phyloP scores from a whole-genome alignment of 805 yeast species.

The Wickerhamomyces xylosicus region DNA sequence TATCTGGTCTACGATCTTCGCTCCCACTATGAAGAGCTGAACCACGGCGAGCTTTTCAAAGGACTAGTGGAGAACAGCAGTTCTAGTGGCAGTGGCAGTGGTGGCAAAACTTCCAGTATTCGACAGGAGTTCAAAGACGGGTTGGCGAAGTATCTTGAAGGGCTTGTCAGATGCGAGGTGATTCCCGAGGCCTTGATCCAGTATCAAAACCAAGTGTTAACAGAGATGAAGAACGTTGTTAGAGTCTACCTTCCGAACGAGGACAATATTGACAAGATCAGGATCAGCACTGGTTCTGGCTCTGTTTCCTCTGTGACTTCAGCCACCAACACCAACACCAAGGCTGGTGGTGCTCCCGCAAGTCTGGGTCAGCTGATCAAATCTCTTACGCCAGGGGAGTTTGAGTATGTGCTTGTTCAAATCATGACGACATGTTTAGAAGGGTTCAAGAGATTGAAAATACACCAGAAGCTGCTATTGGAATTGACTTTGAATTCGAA shows the following conservation, averaged over 20 bases:
- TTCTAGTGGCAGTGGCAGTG: too few species aligned
- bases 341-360: constrained; percentile 17
- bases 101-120: too few species aligned
- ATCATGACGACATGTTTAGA: constrained; percentile 60
- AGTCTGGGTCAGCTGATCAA: constrained; percentile 37
- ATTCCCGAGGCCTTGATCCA: constrained; percentile 47
- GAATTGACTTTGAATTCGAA: constrained; percentile 49
- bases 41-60: constrained; percentile 36
- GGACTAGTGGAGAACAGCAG: constrained; percentile 24
- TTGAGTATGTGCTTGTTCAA: constrained; percentile 54
- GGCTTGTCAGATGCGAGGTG: constrained; percentile 52
- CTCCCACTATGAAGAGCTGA: constrained; percentile 39
- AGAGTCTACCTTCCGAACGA: constrained; percentile 52
- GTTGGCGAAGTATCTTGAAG: constrained; percentile 33
- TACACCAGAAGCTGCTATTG: constrained; percentile 70
- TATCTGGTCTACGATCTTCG: constrained; percentile 53
- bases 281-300: too few species aligned
- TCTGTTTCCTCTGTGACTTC: constrained; percentile 5
- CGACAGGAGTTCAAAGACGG: constrained; percentile 22
- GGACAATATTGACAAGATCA: neutral
- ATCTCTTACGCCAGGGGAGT: constrained; percentile 62
- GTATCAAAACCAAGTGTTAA: constrained; percentile 59
- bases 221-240: constrained; percentile 66
- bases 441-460: constrained; percentile 59
- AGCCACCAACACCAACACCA: constrained; percentile 6